Conservation (phyloP, 352 stramenopile species). For the Globisporangium canariense region DNA sequence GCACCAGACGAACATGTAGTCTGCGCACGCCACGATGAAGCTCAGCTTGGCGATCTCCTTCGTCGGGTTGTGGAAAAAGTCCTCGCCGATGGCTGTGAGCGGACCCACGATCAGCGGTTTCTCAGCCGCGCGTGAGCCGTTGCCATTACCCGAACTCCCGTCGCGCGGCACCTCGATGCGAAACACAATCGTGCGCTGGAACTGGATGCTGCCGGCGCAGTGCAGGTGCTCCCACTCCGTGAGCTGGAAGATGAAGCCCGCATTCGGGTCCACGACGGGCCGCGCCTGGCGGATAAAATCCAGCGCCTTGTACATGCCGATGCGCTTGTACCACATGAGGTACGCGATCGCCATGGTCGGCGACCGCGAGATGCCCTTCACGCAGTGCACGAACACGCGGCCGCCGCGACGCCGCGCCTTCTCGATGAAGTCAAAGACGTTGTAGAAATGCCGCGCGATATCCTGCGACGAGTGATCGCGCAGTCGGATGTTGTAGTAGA, state of each 20-base stretch:
- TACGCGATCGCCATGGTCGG: constrained; percentile 88
- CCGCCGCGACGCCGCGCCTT: constrained; percentile 56
- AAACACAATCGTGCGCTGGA: constrained; percentile 61
- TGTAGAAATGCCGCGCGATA: constrained; percentile 85
- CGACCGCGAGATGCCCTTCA: constrained; percentile 87
- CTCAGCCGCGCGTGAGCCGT: constrained; percentile 28
- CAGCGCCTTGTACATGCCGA: constrained; percentile 77
- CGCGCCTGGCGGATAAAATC: constrained; percentile 74
- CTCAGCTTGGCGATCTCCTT: constrained; percentile 53
- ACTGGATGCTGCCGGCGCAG: constrained; percentile 38
- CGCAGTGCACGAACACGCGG: constrained; percentile 84
- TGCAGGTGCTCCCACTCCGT: constrained; percentile 85
- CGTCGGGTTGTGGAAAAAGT: constrained; percentile 51
- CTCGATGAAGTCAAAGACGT: constrained; percentile 88
- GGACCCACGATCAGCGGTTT: constrained; percentile 61
- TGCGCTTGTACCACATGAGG: constrained; percentile 86
- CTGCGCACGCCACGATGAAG: constrained; percentile 67
- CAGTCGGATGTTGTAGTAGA: constrained; percentile 86
- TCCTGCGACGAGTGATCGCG: constrained; percentile 87
- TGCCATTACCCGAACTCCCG: constrained; percentile 27
- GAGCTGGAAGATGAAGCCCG: constrained; percentile 87
- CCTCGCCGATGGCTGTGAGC: constrained; percentile 41
- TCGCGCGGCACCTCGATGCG: constrained; percentile 60
- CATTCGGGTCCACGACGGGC: constrained; percentile 81
- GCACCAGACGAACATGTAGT: constrained; percentile 85